A percentile compares a stretch with the other conserved stretches of the same genome.
Conservation (phyloP, 352 stramenopile species). For the Phytophthora pisi region DNA sequence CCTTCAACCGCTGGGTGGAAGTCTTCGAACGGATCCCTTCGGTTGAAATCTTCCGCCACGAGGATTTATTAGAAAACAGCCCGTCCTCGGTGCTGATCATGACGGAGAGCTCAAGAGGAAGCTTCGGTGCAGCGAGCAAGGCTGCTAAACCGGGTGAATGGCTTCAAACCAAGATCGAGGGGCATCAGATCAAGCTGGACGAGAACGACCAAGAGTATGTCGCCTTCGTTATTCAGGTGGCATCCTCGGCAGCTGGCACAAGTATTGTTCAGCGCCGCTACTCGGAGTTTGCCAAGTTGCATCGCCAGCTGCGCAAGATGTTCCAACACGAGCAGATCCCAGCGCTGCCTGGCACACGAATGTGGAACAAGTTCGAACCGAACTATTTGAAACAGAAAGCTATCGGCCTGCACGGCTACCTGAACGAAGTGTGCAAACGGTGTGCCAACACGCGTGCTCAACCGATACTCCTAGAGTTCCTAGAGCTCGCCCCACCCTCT, state of each 20-base stretch:
- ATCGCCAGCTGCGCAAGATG: conserved; percentile 77
- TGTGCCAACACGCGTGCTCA: conserved; percentile 76
- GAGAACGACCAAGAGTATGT: conserved; percentile 78
- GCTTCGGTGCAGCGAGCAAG: conserved; percentile 26
- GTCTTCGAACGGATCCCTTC: conserved; percentile 63
- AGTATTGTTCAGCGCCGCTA: conserved; percentile 81
- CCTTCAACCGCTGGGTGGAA: conserved; percentile 79
- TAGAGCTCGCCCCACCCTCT: conserved; percentile 46
- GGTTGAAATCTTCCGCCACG: conserved; percentile 64
- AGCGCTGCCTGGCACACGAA: conserved; percentile 64
- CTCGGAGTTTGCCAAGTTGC: conserved; percentile 78
- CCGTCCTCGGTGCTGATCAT: conserved; percentile 79
- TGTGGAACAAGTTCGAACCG: conserved; percentile 88
- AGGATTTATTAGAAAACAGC: conserved; percentile 84
- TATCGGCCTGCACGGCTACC: conserved; percentile 70
- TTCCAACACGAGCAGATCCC: conserved; percentile 83
- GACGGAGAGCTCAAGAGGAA: conserved; percentile 39
- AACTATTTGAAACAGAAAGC: conserved; percentile 84
- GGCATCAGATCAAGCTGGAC: conserved; percentile 67
- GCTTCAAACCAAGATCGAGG: conserved; percentile 83
- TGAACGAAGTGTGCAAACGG: conserved; percentile 74
- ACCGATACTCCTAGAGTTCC: conserved; percentile 66
- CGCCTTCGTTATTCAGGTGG: conserved; percentile 83
- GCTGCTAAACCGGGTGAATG: conserved; percentile 49
- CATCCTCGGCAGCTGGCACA: conserved; percentile 60